Evolutionary conservation across 768 basidiomycete species (phyloP).

Genomic region (Aureoboletus auriporus): DNA sequence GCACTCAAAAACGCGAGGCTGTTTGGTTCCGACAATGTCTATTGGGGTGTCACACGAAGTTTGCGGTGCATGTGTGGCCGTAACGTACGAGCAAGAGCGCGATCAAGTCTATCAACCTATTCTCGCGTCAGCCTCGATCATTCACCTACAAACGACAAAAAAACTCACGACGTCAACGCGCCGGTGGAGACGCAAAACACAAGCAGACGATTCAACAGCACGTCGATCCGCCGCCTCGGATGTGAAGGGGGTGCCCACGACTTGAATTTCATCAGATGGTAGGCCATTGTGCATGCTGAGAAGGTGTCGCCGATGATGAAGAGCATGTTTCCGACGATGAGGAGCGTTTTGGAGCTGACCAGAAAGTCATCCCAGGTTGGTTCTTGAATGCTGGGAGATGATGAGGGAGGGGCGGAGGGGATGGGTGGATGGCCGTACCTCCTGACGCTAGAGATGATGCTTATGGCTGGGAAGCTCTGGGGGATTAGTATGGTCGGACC

Average conservation of each 20-base stretch:
- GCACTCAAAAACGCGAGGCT: conserved; percentile 17
- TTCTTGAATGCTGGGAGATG: conserved; percentile 3
- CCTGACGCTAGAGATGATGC: conserved; percentile 7
- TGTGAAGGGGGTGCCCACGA: not conserved
- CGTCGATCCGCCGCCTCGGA: conserved; percentile 14
- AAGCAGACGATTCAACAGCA: conserved; percentile 21
- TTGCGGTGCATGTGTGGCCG: not conserved
- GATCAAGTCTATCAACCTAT: conserved; percentile 23
- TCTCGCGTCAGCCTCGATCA: not conserved
- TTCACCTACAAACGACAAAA: too few species aligned
- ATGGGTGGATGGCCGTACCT: conserved; percentile 10
- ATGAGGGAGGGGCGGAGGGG: not conserved
- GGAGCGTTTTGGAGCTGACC: not conserved
- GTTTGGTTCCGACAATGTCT: conserved; percentile 20
- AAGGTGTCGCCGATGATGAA: conserved; percentile 25
- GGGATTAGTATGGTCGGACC: not conserved
- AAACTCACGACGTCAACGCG: conserved; percentile 19
- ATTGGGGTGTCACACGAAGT: not conserved
- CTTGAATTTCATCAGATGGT: conserved; percentile 15
- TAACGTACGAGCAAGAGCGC: conserved; percentile 21
- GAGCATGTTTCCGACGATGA: conserved; percentile 20
- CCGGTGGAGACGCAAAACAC: conserved; percentile 25
- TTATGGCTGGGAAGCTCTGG: conserved; percentile 7
- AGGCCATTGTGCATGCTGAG: conserved; percentile 18
- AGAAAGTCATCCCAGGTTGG: conserved; percentile 14